Base-by-base conservation (phyloP, 225 moss, liverwort and hornwort species). In the Bryum argenteum region DNA sequence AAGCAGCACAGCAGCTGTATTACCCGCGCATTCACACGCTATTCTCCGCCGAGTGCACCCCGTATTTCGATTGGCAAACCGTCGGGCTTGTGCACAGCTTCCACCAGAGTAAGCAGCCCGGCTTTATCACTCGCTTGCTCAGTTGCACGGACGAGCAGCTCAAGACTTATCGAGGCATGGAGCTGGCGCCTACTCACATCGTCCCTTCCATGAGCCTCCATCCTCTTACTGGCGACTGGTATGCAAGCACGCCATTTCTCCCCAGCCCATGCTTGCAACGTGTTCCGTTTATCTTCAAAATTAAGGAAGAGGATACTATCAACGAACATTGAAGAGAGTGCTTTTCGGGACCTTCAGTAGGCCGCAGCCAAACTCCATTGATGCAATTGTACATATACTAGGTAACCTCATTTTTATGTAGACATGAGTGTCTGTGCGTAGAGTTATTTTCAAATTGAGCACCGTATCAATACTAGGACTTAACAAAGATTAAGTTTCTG, bases 1-100 rank as follows among this genome's bases (percentile, higher is more conserved):
- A 64, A 63, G 70, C 66, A 55, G 53, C 58, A 45, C 28, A 66
- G 71, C 55, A 52, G 28, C 59, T 81, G 44, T 87, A 71, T 56
- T 81, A 87, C 44, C 87, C 87, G 13, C 91, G 92, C 73, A 88
- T 97, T 64, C 96, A 97, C 63, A 97, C 96, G 5, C 77, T 97
- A 44, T 97, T 97, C 76, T 97, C 93, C 39, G 87, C 83, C 2
- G 96, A 97, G 56, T 94, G 94, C 72, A 82, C 59, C 40, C 67
- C 84, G 10, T 97, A 94, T 68, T 97, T 97, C 45, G 96, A 97
- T 62, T 97, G 96, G 96, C 94, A 97, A 77, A 94, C 90, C 33
- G 87, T 97, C 66, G 96, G 91, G 55, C 82, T 97, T n/a, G 86
- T 94, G 89, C 90, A 97, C 65, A 94, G 94, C 83, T 85, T 97